Evolutionary conservation across 169 alveolate species (phyloP).

Genomic region (Plasmodium gonderi): DNA sequence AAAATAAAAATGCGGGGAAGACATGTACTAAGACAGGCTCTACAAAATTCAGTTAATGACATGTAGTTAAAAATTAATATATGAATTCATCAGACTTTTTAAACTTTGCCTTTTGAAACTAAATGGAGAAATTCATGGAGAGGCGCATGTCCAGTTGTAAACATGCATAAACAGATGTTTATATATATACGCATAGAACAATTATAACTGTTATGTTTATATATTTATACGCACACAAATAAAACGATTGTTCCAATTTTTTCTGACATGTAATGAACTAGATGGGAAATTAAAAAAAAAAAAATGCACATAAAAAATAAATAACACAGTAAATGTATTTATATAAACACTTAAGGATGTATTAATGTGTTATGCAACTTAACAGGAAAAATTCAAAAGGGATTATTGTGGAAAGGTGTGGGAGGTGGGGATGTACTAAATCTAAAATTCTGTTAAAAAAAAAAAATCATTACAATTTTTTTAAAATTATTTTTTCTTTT

Average conservation of each 20-base stretch:
- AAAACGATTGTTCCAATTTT: background rate
- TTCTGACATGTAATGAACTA: background rate
- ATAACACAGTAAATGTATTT: background rate
- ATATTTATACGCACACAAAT: background rate
- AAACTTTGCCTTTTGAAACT: background rate
- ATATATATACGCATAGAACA: background rate
- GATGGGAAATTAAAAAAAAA: background rate
- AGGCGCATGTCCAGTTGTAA: background rate
- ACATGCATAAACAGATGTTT: background rate
- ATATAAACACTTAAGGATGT: background rate
- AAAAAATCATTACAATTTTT: background rate
- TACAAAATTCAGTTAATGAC: background rate
- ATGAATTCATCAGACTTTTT: background rate
- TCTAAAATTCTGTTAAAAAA: constrained; percentile 68
- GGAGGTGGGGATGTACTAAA: constrained; percentile 54
- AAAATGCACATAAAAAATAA: background rate
- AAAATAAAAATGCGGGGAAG: background rate
- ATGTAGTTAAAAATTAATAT: background rate
- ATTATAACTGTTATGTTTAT: background rate
- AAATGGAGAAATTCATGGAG: background rate
- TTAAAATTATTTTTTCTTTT: background rate
- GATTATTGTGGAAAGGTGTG: too few species aligned
- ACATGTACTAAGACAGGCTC: background rate
- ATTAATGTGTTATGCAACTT: background rate
- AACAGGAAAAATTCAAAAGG: background rate